Evolutionary conservation across 2,329 filamentous ascomycete genomes (phyloP), one percentile per base, ranked within the genome.

Genomic region (Exophiala sideris): DNA sequence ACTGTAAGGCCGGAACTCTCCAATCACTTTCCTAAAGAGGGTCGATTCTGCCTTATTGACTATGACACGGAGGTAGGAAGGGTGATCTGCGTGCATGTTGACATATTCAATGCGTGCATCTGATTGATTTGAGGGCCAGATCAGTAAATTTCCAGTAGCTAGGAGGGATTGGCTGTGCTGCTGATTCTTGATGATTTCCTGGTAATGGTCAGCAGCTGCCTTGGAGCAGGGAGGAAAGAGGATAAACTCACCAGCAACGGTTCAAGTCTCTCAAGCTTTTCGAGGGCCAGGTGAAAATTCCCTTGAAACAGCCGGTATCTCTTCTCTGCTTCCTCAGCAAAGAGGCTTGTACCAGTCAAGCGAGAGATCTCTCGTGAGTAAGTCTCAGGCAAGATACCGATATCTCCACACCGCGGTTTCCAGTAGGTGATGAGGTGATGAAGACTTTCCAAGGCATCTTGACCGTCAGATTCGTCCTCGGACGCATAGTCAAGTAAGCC

Each of bases 201-300:
- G 33, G 11, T n/a, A 20, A 20, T 16, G 20, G 53, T 24, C 56
- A 24, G 45, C 29, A 24, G 33, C n/a, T 16, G 3, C 21, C 2
- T 24, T 24, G 21, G 29, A 12, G 10, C 14, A 16, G 10, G 35
- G 2, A 38, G 21, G 14, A n/a, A 7, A 5, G 4, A 33, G 24
- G 12, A 8, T 3, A 32, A 32, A 40, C 54, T 5, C 58, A 62
- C 60, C 16, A 64, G 48, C 11, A 64, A 32, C 29, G 60, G 58
- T 34, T 64, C 62, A 14, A 64, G 42, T 36, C 52, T 56, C 20
- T 51, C 21, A 14, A 64, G 55, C 52, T 62, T 62, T 34, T 60
- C 46, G 21, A 48, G 48, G 32, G 62, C 62, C 7, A 42, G 34
- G 10, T 49, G 33, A 20, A 59, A 57, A 39, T 64, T 44, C 9